phyloP scores from a whole-genome alignment of 495 filamentous ascomycete genomes.

The Daldinia concentrica region DNA sequence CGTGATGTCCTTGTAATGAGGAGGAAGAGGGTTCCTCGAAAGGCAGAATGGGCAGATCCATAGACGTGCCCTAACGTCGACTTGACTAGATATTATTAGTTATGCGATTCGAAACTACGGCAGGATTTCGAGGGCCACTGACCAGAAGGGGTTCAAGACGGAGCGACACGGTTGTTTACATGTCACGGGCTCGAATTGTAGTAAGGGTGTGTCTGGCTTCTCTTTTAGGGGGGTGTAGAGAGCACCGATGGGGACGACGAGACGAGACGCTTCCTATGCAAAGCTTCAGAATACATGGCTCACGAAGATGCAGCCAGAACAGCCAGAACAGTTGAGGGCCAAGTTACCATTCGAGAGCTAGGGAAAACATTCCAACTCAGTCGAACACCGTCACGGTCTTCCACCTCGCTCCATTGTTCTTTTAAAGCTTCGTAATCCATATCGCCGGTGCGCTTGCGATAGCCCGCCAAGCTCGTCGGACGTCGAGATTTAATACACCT shows the following conservation, averaged over 20 bases:
- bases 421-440: constrained; percentile 77
- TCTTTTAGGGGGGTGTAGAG: constrained; percentile 97
- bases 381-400: constrained; percentile 95
- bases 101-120: neutral
- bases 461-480: constrained; percentile 18
- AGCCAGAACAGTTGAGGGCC: constrained; percentile 44
- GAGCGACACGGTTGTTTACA: constrained; percentile 97
- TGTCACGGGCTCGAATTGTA: constrained; percentile 96
- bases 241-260: constrained; percentile 97
- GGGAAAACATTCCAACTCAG: constrained; percentile 99
- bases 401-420: constrained; percentile 96
- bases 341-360: constrained; percentile 90
- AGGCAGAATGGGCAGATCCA: constrained; percentile 99
- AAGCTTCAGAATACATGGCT: constrained; percentile 32
- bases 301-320: constrained; percentile 28
- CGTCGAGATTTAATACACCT: constrained; percentile 14
- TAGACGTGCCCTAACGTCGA: constrained; percentile 91
- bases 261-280: constrained; percentile 87
- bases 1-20: constrained; percentile 99
- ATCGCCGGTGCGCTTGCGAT: constrained; percentile 18
- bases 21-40: constrained; percentile 91
- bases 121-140: constrained; percentile 41
- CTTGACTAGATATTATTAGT: constrained; percentile 70
- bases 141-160: constrained; percentile 97
- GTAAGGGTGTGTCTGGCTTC: constrained; percentile 85